Evolutionary conservation across 2,329 filamentous ascomycete species (phyloP).

Genomic region (Ophiostoma sp.): DNA sequence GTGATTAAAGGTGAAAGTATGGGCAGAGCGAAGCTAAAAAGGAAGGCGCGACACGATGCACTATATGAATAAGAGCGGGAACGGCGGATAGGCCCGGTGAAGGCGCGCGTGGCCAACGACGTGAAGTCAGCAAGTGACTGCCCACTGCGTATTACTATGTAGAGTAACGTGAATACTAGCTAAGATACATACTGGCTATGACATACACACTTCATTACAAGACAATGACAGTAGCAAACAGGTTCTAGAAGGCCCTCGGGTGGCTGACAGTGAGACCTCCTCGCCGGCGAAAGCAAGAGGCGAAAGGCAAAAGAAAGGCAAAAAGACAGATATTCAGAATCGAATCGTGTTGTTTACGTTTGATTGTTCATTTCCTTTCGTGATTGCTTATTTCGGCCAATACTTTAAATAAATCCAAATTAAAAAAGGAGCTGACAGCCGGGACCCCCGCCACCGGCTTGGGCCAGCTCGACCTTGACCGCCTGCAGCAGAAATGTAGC

Average conservation of each 20-base stretch:
- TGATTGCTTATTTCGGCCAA: not conserved
- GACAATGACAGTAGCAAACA: not conserved
- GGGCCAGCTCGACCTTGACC: conserved; percentile 7
- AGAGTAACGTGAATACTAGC: not conserved
- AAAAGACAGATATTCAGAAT: not conserved
- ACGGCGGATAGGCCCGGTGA: conserved; percentile 24
- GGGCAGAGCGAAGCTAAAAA: conserved; percentile 13
- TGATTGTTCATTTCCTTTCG: conserved; percentile 13
- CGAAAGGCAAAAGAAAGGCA: not conserved
- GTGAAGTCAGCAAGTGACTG: not conserved
- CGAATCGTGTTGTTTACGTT: conserved; percentile 10
- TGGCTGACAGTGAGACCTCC: conserved; percentile 1
- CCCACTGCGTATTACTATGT: not conserved
- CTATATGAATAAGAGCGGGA: conserved; percentile 17
- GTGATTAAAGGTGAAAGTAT: not conserved
- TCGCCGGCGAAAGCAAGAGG: not conserved
- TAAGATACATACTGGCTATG: not conserved
- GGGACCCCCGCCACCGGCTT: conserved; percentile 14
- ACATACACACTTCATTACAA: not conserved
- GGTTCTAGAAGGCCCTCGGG: not conserved
- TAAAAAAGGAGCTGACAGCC: not conserved
- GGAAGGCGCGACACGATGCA: conserved; percentile 12
- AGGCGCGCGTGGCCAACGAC: not conserved
- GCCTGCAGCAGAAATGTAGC: conserved; percentile 19
- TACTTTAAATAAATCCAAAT: not conserved